phyloP scores from a whole-genome alignment of 2,329 filamentous ascomycete species.

The Colletotrichum lentis region DNA sequence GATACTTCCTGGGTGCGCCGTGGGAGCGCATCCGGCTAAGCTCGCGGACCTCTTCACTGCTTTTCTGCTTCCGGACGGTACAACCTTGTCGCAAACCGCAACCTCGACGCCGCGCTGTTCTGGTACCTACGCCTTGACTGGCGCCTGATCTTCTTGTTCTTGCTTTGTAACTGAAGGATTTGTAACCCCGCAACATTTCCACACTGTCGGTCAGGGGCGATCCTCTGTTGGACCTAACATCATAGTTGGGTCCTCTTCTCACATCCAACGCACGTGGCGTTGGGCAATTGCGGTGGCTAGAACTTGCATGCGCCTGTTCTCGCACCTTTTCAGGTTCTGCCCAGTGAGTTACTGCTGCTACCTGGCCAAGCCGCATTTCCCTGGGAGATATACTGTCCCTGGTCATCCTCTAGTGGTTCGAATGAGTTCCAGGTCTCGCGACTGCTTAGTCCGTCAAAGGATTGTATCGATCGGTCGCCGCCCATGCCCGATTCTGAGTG shows the following conservation, averaged over 20 bases:
- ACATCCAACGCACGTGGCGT: not conserved
- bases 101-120: constrained; percentile 9
- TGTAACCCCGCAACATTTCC: constrained; percentile 25
- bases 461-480: constrained; percentile 17
- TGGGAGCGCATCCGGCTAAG: no score
- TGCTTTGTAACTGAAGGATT: not conserved
- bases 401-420: constrained; percentile 30
- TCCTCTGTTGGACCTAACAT: constrained; percentile 3
- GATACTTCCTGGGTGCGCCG: not conserved
- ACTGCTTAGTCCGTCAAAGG: constrained; percentile 20
- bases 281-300: not conserved
- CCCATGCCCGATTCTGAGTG: constrained; percentile 28
- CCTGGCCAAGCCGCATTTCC: constrained; percentile 23
- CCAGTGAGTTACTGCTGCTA: constrained; percentile 17
- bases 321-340: constrained; percentile 24
- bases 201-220: constrained; percentile 27
- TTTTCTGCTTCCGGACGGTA: constrained; percentile 1
- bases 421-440: constrained; percentile 31
- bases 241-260: not conserved
- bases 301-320: not conserved
- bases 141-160: constrained; percentile 1
- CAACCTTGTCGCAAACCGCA: constrained; percentile 2
- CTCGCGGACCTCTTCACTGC: not conserved
- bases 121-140: not conserved
- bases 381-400: constrained; percentile 24